Conservation (phyloP, 1,284 basidiomycete species). For the Puccinia hordei region DNA sequence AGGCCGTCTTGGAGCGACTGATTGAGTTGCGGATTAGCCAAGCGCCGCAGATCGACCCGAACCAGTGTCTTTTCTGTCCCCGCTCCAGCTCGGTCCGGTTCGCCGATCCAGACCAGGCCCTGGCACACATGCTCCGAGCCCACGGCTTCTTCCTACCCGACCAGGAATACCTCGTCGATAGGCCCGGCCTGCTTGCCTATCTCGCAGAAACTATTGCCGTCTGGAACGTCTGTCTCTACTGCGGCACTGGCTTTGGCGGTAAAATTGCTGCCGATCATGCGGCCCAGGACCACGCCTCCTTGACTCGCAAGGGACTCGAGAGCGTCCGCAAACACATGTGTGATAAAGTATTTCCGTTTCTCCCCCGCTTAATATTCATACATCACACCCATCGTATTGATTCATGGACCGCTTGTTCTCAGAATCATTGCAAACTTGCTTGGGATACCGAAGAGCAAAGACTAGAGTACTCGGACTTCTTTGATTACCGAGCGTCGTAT, state of each 20-base stretch:
- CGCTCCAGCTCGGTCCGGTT: conserved; percentile 1
- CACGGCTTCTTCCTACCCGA: conserved; percentile 99
- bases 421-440: conserved; percentile 85
- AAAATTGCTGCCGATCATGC: conserved; percentile 61
- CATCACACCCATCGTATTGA: background rate
- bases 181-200: conserved; percentile 77
- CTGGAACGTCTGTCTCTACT: conserved; percentile 90
- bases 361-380: background rate
- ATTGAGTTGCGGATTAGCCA: conserved; percentile 65
- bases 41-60: conserved; percentile 60
- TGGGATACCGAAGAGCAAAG: conserved; percentile 80
- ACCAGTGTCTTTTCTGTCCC: conserved; percentile 81
- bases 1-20: conserved; percentile 70
- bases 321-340: conserved; percentile 90
- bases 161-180: conserved; percentile 82
- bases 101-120: conserved; percentile 59
- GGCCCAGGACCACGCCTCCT: conserved; percentile 52
- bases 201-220: conserved; percentile 91
- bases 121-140: conserved; percentile 76
- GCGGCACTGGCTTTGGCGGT: conserved; percentile 61
- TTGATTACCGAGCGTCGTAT: conserved; percentile 84
- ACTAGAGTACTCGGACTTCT: conserved; percentile 87
- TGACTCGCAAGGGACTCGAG: conserved; percentile 63
- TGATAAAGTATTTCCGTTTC: conserved; percentile 68
- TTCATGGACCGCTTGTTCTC: conserved; percentile 1